These are phyloP conservation scores for Talaromyces trachyspermus DNA, from an alignment of 495 filamentous ascomycete genomes.

Conservation along the genomic window DNA sequence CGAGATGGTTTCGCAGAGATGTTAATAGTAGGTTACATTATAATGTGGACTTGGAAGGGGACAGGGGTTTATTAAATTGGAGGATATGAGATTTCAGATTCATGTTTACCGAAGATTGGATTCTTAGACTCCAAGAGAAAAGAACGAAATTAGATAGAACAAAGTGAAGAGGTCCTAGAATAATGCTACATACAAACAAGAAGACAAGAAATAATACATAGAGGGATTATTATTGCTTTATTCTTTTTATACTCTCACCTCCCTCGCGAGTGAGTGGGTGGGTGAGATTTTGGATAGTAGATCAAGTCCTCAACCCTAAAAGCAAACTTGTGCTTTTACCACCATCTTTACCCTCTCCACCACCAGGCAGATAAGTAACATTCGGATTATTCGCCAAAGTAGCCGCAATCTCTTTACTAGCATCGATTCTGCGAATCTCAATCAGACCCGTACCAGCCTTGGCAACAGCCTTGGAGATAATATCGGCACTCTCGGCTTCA, in stretches of 20 bases:
- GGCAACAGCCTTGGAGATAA: constrained; percentile 83
- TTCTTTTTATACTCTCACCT: background rate
- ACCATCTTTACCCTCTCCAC: constrained; percentile 54
- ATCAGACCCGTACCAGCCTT: constrained; percentile 90
- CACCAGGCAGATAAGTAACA: constrained; percentile 87
- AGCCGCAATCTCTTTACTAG: constrained; percentile 91
- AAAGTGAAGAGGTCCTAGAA: constrained; percentile 9
- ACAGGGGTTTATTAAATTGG: constrained; percentile 46
- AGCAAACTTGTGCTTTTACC: constrained; percentile 57
- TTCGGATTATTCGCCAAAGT: constrained; percentile 87
- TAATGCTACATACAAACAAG: constrained; percentile 10
- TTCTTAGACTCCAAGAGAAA: background rate
- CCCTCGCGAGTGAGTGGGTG: too few relatives aligned
- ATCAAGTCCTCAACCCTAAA: constrained; percentile 48
- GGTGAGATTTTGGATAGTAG: background rate
- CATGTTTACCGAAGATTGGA: constrained; percentile 59
- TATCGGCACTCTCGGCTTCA: constrained; percentile 92
- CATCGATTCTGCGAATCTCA: constrained; percentile 93
- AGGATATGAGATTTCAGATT: constrained; percentile 92
- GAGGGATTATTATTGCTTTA: too few relatives aligned
- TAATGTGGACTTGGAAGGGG: constrained; percentile 50
- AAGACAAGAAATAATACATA: too few relatives aligned
- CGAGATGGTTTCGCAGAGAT: constrained; percentile 73
- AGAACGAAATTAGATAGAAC: background rate
- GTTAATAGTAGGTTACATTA: constrained; percentile 54